Evolutionary conservation across 2,329 filamentous ascomycete genomes (phyloP).

Genomic region (Herpotrichia juniperi): DNA sequence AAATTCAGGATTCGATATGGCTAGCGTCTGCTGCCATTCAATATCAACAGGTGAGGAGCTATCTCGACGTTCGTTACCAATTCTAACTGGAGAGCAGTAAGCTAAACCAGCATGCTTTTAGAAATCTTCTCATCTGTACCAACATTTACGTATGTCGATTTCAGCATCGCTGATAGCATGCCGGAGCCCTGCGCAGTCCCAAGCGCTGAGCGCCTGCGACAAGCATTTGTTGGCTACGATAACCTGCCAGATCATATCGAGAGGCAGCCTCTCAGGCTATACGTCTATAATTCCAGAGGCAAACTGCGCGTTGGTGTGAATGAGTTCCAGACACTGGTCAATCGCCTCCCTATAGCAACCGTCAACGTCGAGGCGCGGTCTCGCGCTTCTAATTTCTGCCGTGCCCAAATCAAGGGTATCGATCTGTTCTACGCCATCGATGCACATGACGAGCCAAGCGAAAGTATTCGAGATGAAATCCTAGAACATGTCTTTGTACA

Average conservation of each 20-base stretch:
- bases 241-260: conserved; percentile 5
- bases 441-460: conserved; percentile 2
- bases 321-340: conserved; percentile 14
- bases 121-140: neutral
- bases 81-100: neutral
- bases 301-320: conserved; percentile 10
- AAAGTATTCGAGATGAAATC: conserved; percentile 6
- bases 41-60: conserved; percentile 8
- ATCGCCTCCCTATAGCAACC: conserved; percentile 12
- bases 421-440: conserved; percentile 5
- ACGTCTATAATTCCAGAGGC: conserved; percentile 6
- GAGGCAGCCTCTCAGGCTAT: conserved; percentile 11
- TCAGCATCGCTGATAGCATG: conserved; percentile 10
- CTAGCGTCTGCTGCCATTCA: conserved; percentile 10
- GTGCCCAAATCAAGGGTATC: neutral
- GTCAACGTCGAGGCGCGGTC: conserved; percentile 10
- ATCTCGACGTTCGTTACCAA: neutral
- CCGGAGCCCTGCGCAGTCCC: conserved; percentile 1
- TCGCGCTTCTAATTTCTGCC: conserved; percentile 9
- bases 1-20: conserved; percentile 15
- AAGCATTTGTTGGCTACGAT: conserved; percentile 13
- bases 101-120: neutral
- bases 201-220: conserved; percentile 11
- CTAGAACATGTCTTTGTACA: conserved; percentile 13
- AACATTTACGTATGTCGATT: neutral